Evolutionary conservation across 495 filamentous ascomycete genomes (phyloP), one percentile per base, ranked within the genome.

Genomic region (Aspergillus incahuasiensis): DNA sequence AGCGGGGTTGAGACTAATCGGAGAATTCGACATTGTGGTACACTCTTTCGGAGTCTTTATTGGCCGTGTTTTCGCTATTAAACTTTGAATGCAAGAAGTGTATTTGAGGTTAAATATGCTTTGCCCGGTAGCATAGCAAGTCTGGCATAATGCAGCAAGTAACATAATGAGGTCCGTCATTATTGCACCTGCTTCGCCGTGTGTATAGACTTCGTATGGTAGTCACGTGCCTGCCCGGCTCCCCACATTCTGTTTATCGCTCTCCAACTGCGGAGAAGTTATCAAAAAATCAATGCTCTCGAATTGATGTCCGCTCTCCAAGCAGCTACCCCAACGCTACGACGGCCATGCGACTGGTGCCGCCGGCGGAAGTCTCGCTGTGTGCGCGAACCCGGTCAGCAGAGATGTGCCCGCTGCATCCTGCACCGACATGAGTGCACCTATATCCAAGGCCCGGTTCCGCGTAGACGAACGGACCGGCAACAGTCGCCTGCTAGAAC

Each of bases 331-430:
- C 35, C 39, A 18, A 35, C 35, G 12, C 24, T 11, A 13, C 25
- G 41, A 46, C 57, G 61, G 20, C 57, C 57, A 38, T 63, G 61
- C 46, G 61, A 63, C 40, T 48, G 48, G 28, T 57, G 55, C 32
- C 48, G 57, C 25, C 54, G 56, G 43, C 57, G 54, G 43, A 63
- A 60, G 45, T 63, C 54, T 46, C 54, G 57, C 52, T 63, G 61
- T 30, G 48, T 55, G 9, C 41, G 57, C 12, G 61, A 63, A 11
- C 8, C 16, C 13, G 57, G 15, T 9, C 56, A 60, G 43, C 44
- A 57, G n/a, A 63, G 48, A 20, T 63, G 61, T 44, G 53, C 35
- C 24, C 52, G 50, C 9, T 63, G 61, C 40, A 52, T 41, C 2
- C n/a, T 56, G 48, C 50, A 57, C 41, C 22, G 48, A 30, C 48